These are phyloP conservation scores for Mycena floridula DNA, from an alignment of 768 basidiomycete species.

Conservation along the genomic window DNA sequence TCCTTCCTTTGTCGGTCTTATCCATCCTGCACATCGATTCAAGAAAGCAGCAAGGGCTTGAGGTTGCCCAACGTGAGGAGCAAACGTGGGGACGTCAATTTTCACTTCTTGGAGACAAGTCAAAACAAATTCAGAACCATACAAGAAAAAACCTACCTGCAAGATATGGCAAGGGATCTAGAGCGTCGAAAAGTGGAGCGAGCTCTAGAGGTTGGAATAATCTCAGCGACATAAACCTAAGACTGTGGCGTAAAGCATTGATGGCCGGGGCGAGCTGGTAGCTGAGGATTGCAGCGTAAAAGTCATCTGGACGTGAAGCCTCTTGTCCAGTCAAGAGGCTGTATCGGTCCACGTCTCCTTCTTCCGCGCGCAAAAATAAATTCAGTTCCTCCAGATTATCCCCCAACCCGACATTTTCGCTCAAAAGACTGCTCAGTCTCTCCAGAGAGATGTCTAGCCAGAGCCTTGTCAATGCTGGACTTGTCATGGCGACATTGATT, in stretches of 20 bases:
- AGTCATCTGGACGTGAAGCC: constrained; percentile 10
- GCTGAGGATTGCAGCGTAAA: constrained; percentile 25
- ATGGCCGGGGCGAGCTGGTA: constrained; percentile 33
- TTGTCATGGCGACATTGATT: constrained; percentile 7
- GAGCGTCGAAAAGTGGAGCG: constrained; percentile 31
- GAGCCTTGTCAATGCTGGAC: constrained; percentile 4
- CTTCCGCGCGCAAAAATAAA: constrained; percentile 35
- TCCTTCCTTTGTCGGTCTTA: no score
- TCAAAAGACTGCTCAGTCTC: constrained; percentile 7
- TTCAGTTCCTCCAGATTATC: constrained; percentile 32
- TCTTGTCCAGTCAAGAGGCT: no score
- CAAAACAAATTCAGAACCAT: no score
- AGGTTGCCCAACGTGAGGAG: constrained; percentile 36
- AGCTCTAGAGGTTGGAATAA: constrained; percentile 41
- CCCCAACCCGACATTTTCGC: neutral
- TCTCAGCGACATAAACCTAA: constrained; percentile 33
- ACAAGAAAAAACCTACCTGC: constrained; percentile 33
- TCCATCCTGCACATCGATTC: constrained; percentile 24
- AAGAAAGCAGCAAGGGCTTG: constrained; percentile 30
- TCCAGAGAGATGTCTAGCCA: constrained; percentile 13
- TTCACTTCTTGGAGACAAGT: no score
- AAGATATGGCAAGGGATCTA: constrained; percentile 23
- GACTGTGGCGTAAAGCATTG: constrained; percentile 25
- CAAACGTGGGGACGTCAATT: constrained; percentile 34
- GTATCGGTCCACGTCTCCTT: no score